Percentiles rank a stretch among this genome's conserved stretches.
phyloP scores from a whole-genome alignment of 1,284 basidiomycete genomes.

The Omphalotus olearius region DNA sequence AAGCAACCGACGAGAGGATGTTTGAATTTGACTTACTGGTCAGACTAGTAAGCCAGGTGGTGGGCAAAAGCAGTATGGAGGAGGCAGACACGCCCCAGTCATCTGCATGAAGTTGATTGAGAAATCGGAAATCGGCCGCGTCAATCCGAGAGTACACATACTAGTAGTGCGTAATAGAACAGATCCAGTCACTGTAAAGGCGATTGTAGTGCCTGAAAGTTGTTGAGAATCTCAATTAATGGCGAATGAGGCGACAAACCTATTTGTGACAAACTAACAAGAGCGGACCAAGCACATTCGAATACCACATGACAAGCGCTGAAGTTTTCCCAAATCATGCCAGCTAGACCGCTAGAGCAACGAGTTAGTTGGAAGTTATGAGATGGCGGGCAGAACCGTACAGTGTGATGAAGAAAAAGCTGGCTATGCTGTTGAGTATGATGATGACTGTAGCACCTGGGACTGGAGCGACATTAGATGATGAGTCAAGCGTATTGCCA shows the following conservation, averaged over 20 bases:
- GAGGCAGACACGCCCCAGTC: conserved; percentile 50
- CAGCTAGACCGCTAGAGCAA: conserved; percentile 33
- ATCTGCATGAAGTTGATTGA: conserved; percentile 23
- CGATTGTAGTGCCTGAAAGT: conserved; percentile 41
- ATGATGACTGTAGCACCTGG: conserved; percentile 47
- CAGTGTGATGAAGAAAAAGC: conserved; percentile 42
- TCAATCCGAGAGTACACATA: conserved; percentile 22
- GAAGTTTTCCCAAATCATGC: conserved; percentile 30
- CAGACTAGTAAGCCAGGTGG: conserved; percentile 51
- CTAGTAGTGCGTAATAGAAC: conserved; percentile 34
- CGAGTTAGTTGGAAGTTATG: not conserved
- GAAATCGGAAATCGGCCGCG: not conserved
- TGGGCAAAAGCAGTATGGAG: conserved; percentile 43
- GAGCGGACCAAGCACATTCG: conserved; percentile 51
- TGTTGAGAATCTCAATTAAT: conserved; percentile 1
- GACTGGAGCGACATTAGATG: conserved; percentile 26
- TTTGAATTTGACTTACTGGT: conserved; percentile 36
- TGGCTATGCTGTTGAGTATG: conserved; percentile 42
- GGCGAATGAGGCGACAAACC: conserved; percentile 28
- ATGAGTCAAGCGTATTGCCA: not conserved
- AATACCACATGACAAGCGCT: conserved; percentile 39
- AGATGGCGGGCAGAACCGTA: conserved; percentile 28
- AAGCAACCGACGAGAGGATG: conserved; percentile 1
- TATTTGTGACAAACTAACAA: conserved; percentile 44
- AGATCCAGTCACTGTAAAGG: conserved; percentile 37